Base-by-base conservation (phyloP, 345 rosid species). In the Kandelia obovata region DNA sequence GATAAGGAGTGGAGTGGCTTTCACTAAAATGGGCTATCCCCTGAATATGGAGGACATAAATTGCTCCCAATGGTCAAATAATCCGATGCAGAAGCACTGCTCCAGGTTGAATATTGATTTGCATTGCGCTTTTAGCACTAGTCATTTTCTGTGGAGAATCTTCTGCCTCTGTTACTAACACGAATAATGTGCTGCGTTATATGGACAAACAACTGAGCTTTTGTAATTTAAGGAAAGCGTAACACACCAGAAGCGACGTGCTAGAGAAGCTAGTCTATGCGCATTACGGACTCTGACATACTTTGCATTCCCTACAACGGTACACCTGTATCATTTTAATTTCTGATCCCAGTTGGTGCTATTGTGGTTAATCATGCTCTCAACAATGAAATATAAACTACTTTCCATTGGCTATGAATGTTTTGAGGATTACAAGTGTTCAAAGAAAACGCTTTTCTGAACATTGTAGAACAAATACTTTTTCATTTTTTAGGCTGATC, bases 1-100 rank as follows among this genome's bases (percentile, higher is more conserved):
- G 98, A 88, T 75, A 88, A 94, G 65, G 88, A 89, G 65, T 91
- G 98, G 98, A 87, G 82, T 34, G 84, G 95, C 69, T 76, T 78
- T 77, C 92, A 89, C 92, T 0, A 83, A 80, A 78, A 94, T 91
- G 95, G 91, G 96, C 79, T 86, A 83, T 72, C 97, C 96, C 1
- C 85, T 75, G 80, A 89, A 83, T 73, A 67, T 86, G 73, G 83
- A 86, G 68, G 83, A 84, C 39, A 83, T 94, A 79, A 67, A 67
- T 89, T 53, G 56, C 69, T 65, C 32, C 72, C 17, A 65, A 21
- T 7, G 39, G 28, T 37, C 4, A 59, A 68, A 59, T 59, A 35
- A 64, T 49, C 35, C 19, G 26, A 46, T n/a, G 37, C 35, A 64
- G 52, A 62, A 58, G 35, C 64, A 58, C 53, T 53, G 26, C 37